phyloP scores from a whole-genome alignment of 176 grass and related monocot species.

The Canna indica region DNA sequence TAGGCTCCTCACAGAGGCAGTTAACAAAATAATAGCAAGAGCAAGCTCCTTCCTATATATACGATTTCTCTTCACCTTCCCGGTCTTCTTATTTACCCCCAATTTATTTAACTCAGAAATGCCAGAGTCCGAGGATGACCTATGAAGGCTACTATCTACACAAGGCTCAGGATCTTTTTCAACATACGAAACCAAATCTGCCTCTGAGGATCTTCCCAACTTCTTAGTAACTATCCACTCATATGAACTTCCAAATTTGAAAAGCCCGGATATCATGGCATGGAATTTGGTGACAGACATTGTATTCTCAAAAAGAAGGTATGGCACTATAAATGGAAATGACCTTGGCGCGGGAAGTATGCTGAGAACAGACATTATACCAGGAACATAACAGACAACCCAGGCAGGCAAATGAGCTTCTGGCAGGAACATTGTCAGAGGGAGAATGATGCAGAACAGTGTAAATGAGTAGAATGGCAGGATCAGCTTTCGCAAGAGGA shows the following conservation, averaged over 20 bases:
- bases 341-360: constrained; percentile 23
- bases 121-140: constrained; percentile 19
- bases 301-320: constrained; percentile 29
- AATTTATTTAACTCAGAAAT: constrained; percentile 16
- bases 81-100: constrained; percentile 5
- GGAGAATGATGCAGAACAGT: constrained; percentile 28
- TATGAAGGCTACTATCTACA: constrained; percentile 7
- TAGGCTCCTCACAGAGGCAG: constrained; percentile 16
- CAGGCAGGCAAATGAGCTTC: constrained; percentile 27
- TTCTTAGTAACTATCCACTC: constrained; percentile 31
- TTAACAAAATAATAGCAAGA: constrained; percentile 16
- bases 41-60: constrained; percentile 18
- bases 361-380: constrained; percentile 22
- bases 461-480: constrained; percentile 29
- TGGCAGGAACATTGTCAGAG: constrained; percentile 25
- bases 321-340: constrained; percentile 27
- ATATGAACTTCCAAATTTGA: constrained; percentile 26
- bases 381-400: constrained; percentile 28
- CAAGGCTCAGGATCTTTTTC: constrained; percentile 3
- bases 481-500: constrained; percentile 24
- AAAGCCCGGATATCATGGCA: constrained; percentile 23
- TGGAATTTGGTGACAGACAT: constrained; percentile 33
- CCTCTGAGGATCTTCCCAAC: constrained; percentile 25
- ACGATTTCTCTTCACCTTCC: constrained; percentile 9
- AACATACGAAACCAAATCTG: constrained; percentile 20